Percentiles rank a stretch among this genome's conserved stretches.
Conservation (phyloP, 345 rosid species). For the Nephelium lappaceum region DNA sequence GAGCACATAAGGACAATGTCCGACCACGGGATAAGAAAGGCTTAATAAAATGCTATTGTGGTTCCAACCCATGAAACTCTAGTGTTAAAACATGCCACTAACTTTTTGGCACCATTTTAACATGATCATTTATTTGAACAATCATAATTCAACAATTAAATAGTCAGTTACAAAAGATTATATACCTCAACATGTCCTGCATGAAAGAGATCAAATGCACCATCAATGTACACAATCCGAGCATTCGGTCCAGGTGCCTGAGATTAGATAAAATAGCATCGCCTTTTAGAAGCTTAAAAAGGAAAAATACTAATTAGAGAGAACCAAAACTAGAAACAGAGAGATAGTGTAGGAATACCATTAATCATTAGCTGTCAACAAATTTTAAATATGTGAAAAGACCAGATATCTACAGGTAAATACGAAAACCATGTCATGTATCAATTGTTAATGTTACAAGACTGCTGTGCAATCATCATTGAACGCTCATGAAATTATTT, state of each 20-base stretch:
- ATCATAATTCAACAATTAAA: slow-evolving; percentile 14
- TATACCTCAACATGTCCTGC: slow-evolving; percentile 98
- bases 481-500: neutral
- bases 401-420: neutral
- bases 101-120: neutral
- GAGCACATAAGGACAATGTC: neutral
- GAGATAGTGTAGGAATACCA: neutral
- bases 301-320: neutral
- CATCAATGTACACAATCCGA: slow-evolving; percentile 83
- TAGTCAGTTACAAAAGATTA: neutral
- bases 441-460: neutral
- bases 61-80: neutral
- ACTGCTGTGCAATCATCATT: neutral
- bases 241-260: slow-evolving; percentile 95
- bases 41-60: neutral
- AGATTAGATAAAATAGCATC: neutral
- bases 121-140: neutral
- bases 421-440: neutral
- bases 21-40: neutral
- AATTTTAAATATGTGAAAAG: neutral
- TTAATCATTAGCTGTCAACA: neutral
- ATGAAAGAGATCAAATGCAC: slow-evolving; percentile 97
- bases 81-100: neutral
- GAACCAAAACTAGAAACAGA: neutral
- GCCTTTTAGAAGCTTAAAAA: neutral